These are phyloP conservation scores for Metschnikowia lunata DNA, from an alignment of 805 yeast species.

Conservation along the genomic window DNA sequence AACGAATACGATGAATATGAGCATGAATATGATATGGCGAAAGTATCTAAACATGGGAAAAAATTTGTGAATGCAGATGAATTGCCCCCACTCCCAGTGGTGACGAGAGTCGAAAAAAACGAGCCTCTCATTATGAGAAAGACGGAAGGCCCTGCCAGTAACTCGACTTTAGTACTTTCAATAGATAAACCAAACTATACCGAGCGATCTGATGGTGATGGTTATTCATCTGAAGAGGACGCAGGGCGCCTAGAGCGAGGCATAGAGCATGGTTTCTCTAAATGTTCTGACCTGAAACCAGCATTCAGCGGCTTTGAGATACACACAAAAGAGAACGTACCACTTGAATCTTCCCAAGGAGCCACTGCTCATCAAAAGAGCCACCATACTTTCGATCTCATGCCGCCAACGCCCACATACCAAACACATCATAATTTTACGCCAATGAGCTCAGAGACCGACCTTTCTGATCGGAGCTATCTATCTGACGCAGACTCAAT, in stretches of 20 bases:
- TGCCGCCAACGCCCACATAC: conserved; percentile 32
- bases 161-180: conserved; percentile 28
- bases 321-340: too few species aligned
- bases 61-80: neutral
- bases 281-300: too few species aligned
- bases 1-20: conserved; percentile 29
- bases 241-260: neutral
- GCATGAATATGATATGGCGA: conserved; percentile 19
- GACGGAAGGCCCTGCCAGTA: conserved; percentile 1
- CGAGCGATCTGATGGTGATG: conserved; percentile 13
- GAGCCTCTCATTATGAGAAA: neutral
- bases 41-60: neutral
- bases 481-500: conserved; percentile 39
- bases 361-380: neutral
- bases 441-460: conserved; percentile 27
- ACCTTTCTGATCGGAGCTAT: conserved; percentile 33
- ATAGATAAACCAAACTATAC: conserved; percentile 22
- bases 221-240: conserved; percentile 6
- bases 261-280: too few species aligned
- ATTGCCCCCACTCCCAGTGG: too few species aligned
- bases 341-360: neutral
- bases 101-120: too few species aligned
- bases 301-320: too few species aligned
- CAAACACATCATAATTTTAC: conserved; percentile 6
- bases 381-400: conserved; percentile 1